Evolutionary conservation across 345 rosid species (phyloP).

Genomic region (Clausena lansium): DNA sequence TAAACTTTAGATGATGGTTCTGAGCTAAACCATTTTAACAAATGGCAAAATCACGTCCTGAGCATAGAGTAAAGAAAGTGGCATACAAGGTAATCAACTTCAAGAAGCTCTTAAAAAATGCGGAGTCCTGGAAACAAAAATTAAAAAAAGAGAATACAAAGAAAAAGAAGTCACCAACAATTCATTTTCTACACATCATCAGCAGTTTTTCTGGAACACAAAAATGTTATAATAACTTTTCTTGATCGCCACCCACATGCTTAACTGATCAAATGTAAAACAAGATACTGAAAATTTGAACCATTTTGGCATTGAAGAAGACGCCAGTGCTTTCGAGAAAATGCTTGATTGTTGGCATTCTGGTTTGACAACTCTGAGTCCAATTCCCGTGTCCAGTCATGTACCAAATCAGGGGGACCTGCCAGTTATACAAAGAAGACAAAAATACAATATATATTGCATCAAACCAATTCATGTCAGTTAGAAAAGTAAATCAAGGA

Average conservation of each 20-base stretch:
- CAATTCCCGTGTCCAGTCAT: conserved; percentile 90
- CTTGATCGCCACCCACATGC: conserved; percentile 12
- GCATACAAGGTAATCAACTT: conserved; percentile 96
- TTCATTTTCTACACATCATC: conserved; percentile 11
- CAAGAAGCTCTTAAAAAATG: conserved; percentile 98
- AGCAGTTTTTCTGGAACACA: not conserved
- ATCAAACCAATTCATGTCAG: conserved; percentile 19
- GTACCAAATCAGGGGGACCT: conserved; percentile 85
- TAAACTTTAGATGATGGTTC: conserved; percentile 25
- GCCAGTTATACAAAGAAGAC: conserved; percentile 27
- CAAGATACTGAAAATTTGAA: conserved; percentile 24
- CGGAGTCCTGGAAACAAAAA: conserved; percentile 69
- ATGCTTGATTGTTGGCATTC: conserved; percentile 79
- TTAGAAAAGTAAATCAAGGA: conserved; percentile 25
- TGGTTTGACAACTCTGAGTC: conserved; percentile 73
- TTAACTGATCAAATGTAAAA: conserved; percentile 13
- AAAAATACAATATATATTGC: conserved; percentile 20
- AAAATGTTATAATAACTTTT: not conserved
- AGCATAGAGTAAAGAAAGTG: conserved; percentile 22
- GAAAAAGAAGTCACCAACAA: conserved; percentile 4
- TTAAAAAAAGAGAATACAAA: too few relatives aligned
- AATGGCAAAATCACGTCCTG: conserved; percentile 16
- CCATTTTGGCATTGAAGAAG: conserved; percentile 99
- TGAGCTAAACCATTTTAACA: conserved; percentile 17
- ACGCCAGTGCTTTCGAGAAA: conserved; percentile 97